These are phyloP conservation scores for Detonula confervacea DNA, from an alignment of 352 stramenopile species.

Conservation along the genomic window DNA sequence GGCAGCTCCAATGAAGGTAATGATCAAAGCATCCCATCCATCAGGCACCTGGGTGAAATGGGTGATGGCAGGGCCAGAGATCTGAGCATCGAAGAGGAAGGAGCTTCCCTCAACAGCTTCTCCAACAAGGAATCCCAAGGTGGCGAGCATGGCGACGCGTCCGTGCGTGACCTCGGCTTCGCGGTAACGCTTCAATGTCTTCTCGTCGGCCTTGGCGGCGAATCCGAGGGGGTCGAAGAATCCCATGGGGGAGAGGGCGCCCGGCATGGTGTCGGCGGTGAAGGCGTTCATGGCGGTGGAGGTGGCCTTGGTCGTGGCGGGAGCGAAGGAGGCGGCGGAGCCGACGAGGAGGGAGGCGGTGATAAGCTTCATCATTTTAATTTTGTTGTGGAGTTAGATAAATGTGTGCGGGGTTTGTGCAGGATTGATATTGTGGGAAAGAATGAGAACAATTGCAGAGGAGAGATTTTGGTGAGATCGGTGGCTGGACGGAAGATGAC, in stretches of 20 bases:
- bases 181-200: constrained; percentile 66
- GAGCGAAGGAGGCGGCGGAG: background rate
- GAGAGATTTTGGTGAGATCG: no score
- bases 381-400: background rate
- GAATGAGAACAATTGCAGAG: no score
- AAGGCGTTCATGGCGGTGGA: background rate
- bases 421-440: no score
- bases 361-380: constrained; percentile 5
- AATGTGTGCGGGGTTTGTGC: background rate
- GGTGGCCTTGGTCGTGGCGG: background rate
- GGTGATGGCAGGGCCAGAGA: constrained; percentile 71
- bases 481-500: no score
- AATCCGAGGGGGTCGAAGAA: constrained; percentile 72
- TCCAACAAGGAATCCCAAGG: constrained; percentile 58
- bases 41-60: constrained; percentile 65
- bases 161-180: constrained; percentile 72
- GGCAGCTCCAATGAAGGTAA: constrained; percentile 52
- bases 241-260: constrained; percentile 50
- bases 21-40: constrained; percentile 49
- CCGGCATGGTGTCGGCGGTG: constrained; percentile 39
- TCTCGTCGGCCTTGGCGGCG: constrained; percentile 25
- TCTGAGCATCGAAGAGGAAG: constrained; percentile 69
- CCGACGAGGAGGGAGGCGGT: background rate
- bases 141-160: constrained; percentile 58
- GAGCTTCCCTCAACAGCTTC: constrained; percentile 58